These are phyloP conservation scores for Heritiera fomes DNA, from an alignment of 345 rosid species.

Conservation along the genomic window DNA sequence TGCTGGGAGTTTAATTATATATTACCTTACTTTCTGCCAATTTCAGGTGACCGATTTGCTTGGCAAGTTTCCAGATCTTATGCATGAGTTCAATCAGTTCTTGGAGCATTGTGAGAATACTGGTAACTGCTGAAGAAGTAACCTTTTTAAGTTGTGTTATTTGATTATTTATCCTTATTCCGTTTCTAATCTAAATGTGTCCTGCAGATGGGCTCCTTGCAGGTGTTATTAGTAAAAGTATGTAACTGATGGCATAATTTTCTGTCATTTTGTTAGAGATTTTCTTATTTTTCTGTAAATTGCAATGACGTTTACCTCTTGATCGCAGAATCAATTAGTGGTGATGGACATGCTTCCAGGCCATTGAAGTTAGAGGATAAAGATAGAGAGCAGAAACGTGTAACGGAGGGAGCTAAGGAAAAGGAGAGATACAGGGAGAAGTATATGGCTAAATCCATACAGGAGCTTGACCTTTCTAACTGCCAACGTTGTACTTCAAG, in stretches of 20 bases:
- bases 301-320: conserved; percentile 25
- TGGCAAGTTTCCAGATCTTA: conserved; percentile 87
- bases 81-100: conserved; percentile 89
- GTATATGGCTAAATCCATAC: conserved; percentile 84
- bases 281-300: conserved; percentile 19
- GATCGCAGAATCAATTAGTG: conserved; percentile 61
- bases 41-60: conserved; percentile 86
- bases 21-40: conserved; percentile 4
- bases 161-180: conserved; percentile 18
- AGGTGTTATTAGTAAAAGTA: conserved; percentile 94
- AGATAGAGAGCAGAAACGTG: conserved; percentile 71
- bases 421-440: conserved; percentile 77
- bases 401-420: conserved; percentile 74
- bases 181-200: conserved; percentile 33
- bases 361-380: conserved; percentile 67
- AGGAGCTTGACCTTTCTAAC: conserved; percentile 92
- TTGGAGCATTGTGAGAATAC: conserved; percentile 85
- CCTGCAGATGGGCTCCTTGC: conserved; percentile 92
- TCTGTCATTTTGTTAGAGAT: background rate
- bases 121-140: conserved; percentile 48
- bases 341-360: conserved; percentile 58
- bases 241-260: conserved; percentile 30
- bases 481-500: conserved; percentile 90
- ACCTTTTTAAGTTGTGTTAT: conserved; percentile 28
- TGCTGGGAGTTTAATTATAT: background rate